phyloP scores from a whole-genome alignment of 345 rosid species.

The Erodium maritimum region DNA sequence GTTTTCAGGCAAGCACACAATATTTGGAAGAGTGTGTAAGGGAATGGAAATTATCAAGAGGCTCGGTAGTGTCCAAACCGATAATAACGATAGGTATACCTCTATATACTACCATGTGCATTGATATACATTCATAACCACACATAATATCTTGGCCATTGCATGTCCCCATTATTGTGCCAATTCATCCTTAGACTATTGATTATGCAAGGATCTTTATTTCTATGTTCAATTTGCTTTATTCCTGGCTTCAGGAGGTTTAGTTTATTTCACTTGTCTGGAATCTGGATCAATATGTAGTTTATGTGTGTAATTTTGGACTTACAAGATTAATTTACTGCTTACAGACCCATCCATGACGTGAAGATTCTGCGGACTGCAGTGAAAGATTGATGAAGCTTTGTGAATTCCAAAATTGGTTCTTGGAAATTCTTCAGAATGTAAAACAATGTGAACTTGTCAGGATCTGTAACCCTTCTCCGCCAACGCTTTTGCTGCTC shows the following conservation, averaged over 20 bases:
- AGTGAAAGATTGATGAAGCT: constrained; percentile 41
- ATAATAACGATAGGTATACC: constrained; percentile 74
- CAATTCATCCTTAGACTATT: background rate
- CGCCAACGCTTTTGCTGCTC: too few species aligned
- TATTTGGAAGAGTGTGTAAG: constrained; percentile 81
- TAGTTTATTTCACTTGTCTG: background rate
- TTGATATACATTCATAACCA: background rate
- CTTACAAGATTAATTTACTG: background rate
- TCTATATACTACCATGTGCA: background rate
- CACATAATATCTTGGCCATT: background rate
- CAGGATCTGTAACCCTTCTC: too few species aligned
- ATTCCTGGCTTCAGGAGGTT: background rate
- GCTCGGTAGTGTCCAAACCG: constrained; percentile 92
- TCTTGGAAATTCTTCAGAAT: too few species aligned
- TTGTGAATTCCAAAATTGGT: too few species aligned
- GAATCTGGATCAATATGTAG: background rate
- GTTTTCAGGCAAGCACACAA: constrained; percentile 73
- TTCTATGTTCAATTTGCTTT: background rate
- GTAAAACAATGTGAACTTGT: too few species aligned
- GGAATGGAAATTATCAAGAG: constrained; percentile 97
- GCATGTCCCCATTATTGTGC: background rate
- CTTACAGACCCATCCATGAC: constrained; percentile 80
- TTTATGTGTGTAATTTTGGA: background rate
- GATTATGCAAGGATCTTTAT: background rate
- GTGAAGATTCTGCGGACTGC: constrained; percentile 80